Evolutionary conservation across 164 flowering plant genomes (phyloP).

Genomic region (Umbilicus rupestris): DNA sequence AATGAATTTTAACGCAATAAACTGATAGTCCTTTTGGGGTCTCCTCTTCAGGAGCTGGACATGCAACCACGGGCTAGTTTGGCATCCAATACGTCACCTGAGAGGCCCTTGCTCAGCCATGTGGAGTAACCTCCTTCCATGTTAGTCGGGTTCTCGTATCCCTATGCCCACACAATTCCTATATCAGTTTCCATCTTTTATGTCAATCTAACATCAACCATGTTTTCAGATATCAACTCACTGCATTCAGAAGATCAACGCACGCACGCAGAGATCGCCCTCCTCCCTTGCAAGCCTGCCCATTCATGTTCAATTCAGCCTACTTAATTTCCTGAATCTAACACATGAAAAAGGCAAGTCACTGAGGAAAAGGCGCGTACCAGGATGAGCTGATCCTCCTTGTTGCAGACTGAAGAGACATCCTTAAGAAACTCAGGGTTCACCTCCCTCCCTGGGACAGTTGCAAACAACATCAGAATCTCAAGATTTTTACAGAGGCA

Average conservation of each 20-base stretch:
- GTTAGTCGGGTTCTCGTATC: slow-evolving; percentile 22
- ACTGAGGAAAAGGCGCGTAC: slow-evolving; percentile 11
- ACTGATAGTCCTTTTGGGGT: background rate
- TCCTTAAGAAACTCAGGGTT: slow-evolving; percentile 34
- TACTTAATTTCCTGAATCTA: background rate
- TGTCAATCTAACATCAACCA: background rate
- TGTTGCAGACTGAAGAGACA: slow-evolving; percentile 20
- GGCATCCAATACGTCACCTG: slow-evolving; percentile 11
- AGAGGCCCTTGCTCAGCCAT: slow-evolving; percentile 29
- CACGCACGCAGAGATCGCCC: slow-evolving; percentile 31
- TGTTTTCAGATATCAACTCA: slow-evolving; percentile 12
- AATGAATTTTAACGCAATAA: background rate
- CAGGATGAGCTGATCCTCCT: slow-evolving; percentile 31
- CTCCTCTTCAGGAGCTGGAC: slow-evolving; percentile 22
- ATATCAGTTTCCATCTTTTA: background rate
- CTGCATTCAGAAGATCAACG: slow-evolving; percentile 34
- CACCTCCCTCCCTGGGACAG: slow-evolving; percentile 20
- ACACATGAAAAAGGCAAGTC: background rate
- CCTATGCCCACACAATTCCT: slow-evolving; percentile 13
- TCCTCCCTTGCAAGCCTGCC: slow-evolving; percentile 39
- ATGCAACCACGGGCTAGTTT: slow-evolving; percentile 18
- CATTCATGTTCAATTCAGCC: background rate
- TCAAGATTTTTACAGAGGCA: background rate
- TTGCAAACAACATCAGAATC: background rate
- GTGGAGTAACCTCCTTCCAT: slow-evolving; percentile 38